Conservation (phyloP, 345 rosid species). For the Rhizophora mangle region DNA sequence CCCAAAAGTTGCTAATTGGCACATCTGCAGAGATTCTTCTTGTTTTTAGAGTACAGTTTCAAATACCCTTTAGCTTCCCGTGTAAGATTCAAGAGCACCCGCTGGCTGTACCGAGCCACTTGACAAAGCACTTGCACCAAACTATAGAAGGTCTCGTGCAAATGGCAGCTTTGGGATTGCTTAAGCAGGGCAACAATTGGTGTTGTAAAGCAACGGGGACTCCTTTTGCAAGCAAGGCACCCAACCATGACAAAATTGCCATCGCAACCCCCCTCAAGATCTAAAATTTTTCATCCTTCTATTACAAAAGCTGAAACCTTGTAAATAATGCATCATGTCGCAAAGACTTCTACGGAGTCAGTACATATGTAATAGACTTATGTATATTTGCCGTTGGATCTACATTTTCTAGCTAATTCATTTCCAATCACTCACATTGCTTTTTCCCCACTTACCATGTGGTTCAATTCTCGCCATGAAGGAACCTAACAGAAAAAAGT, state of each 20-base stretch:
- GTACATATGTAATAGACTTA: background rate
- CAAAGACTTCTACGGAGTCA: background rate
- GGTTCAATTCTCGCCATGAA: too few species aligned
- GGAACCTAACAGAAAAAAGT: too few species aligned
- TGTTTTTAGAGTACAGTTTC: background rate
- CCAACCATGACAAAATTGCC: constrained; percentile 3
- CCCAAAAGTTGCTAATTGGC: constrained; percentile 1
- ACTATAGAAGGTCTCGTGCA: constrained; percentile 24
- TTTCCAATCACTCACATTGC: too few species aligned
- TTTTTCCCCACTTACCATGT: too few species aligned
- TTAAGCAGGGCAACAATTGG: constrained; percentile 21
- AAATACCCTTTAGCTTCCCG: constrained; percentile 7
- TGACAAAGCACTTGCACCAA: constrained; percentile 34
- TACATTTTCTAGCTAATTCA: too few species aligned
- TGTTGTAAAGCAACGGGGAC: constrained; percentile 42
- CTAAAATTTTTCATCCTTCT: background rate
- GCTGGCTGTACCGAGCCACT: background rate
- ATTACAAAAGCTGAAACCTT: background rate
- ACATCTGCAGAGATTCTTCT: background rate
- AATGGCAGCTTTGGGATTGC: constrained; percentile 43
- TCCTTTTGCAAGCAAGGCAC: constrained; percentile 39
- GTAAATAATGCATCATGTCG: background rate
- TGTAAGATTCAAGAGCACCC: constrained; percentile 4
- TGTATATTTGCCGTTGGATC: too few species aligned
- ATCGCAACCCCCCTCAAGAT: background rate